A percentile compares a stretch with the other conserved stretches of the same genome.
Evolutionary conservation across 1,284 basidiomycete species (phyloP).

Genomic region (Leccinum cinnamomeum): DNA sequence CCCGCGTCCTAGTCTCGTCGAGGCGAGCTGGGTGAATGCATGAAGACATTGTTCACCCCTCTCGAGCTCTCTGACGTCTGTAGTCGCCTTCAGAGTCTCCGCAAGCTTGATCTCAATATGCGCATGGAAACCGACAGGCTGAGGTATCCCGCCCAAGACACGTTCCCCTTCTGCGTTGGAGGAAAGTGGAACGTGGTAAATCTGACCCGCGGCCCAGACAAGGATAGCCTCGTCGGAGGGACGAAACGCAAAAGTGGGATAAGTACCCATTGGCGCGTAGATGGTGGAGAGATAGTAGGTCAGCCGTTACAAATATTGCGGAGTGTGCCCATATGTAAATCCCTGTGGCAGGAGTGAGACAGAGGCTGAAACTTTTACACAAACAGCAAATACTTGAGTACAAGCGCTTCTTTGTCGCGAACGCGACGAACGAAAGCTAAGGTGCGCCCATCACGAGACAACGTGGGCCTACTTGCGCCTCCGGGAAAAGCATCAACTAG

Average conservation of each 20-base stretch:
- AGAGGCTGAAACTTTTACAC: background rate
- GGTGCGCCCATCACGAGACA: slow-evolving; percentile 67
- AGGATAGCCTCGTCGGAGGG: slow-evolving; percentile 58
- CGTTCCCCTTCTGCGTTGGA: slow-evolving; percentile 48
- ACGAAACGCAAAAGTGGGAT: slow-evolving; percentile 66
- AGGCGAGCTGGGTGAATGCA: slow-evolving; percentile 60
- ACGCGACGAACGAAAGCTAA: slow-evolving; percentile 72
- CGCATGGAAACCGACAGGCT: slow-evolving; percentile 56
- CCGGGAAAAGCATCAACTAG: slow-evolving; percentile 60
- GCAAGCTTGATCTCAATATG: slow-evolving; percentile 63
- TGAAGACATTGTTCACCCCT: slow-evolving; percentile 54
- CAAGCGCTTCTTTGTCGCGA: slow-evolving; percentile 68
- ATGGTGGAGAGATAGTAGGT: slow-evolving; percentile 61
- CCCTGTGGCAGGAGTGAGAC: slow-evolving; percentile 41
- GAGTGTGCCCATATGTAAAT: slow-evolving; percentile 59
- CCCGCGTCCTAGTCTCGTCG: slow-evolving; percentile 51
- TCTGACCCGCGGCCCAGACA: slow-evolving; percentile 72
- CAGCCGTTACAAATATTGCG: slow-evolving; percentile 69
- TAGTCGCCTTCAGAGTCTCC: slow-evolving; percentile 50
- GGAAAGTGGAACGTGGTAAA: slow-evolving; percentile 57
- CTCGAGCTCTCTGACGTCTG: slow-evolving; percentile 54
- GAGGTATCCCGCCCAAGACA: slow-evolving; percentile 48
- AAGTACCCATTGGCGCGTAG: slow-evolving; percentile 73
- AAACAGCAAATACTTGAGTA: slow-evolving; percentile 54
- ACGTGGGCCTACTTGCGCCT: slow-evolving; percentile 68